Conservation (phyloP, 2,329 filamentous ascomycete species). For the Parascedosporium putredinis region DNA sequence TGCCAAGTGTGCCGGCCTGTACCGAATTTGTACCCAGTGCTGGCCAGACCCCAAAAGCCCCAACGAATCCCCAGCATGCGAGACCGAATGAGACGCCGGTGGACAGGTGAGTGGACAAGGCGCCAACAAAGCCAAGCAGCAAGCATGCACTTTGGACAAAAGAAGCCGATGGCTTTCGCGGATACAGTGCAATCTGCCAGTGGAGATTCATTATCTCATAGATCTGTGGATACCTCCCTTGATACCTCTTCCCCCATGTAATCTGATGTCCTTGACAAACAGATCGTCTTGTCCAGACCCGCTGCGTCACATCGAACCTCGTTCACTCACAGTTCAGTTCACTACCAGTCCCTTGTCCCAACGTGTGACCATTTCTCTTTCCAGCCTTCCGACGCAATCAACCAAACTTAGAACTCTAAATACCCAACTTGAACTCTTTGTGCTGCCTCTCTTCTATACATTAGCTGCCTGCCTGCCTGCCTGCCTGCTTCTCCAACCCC, state of each 20-base stretch:
- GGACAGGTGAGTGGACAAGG: neutral
- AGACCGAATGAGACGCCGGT: neutral
- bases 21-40: neutral
- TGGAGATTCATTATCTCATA: neutral
- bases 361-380: neutral
- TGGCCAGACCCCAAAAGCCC: neutral
- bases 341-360: neutral
- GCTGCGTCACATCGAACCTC: neutral
- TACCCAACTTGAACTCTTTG: neutral
- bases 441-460: neutral
- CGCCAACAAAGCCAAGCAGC: neutral
- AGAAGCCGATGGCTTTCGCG: neutral
- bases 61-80: neutral
- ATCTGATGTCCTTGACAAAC: neutral
- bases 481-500: slow-evolving; percentile 6
- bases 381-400: neutral
- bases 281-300: no score
- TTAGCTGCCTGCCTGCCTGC: slow-evolving; percentile 4
- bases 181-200: neutral
- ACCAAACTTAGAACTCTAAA: slow-evolving; percentile 1
- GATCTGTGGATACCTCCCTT: neutral
- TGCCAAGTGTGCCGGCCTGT: neutral
- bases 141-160: neutral
- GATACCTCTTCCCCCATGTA: neutral
- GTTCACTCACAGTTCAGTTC: neutral